Evolutionary conservation across 1,139 yeast genomes (phyloP).

Genomic region (Candida sanyaensis): DNA sequence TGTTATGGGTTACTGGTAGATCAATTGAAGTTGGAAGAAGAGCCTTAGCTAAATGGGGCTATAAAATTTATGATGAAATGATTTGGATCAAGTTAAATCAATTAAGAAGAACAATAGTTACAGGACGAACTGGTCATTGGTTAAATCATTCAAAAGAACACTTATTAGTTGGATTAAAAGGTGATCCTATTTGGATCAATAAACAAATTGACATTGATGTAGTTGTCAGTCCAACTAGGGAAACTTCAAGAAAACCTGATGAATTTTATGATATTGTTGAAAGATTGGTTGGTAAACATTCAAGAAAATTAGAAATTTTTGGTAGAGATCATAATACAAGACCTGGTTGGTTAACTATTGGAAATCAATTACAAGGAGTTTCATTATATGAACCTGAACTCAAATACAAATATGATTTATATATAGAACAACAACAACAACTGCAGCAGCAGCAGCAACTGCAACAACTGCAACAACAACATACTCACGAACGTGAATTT

Average conservation of each 20-base stretch:
- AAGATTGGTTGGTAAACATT: slow-evolving; percentile 71
- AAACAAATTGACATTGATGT: slow-evolving; percentile 70
- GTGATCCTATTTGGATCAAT: slow-evolving; percentile 74
- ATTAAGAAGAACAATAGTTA: slow-evolving; percentile 81
- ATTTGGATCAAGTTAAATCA: slow-evolving; percentile 93
- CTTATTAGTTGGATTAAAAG: slow-evolving; percentile 80
- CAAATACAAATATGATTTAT: slow-evolving; percentile 31
- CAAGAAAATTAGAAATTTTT: slow-evolving; percentile 82
- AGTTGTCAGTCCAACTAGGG: slow-evolving; percentile 81
- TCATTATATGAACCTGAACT: slow-evolving; percentile 63
- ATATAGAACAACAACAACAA: slow-evolving; percentile 8
- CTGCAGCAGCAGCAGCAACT: background rate
- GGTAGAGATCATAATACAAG: slow-evolving; percentile 85
- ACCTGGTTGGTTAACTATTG: slow-evolving; percentile 91
- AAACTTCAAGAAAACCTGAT: slow-evolving; percentile 89
- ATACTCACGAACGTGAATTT: background rate
- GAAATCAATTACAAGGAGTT: slow-evolving; percentile 72
- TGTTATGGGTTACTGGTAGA: slow-evolving; percentile 94
- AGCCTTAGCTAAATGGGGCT: slow-evolving; percentile 82
- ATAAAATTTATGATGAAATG: slow-evolving; percentile 71
- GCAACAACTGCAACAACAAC: slow-evolving; percentile 1
- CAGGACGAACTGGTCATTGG: slow-evolving; percentile 98
- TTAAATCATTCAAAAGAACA: slow-evolving; percentile 94
- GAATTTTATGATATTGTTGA: slow-evolving; percentile 87
- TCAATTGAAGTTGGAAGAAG: slow-evolving; percentile 86